Conservation (phyloP, 208 protist genomes). For the Leishmania turanica region DNA sequence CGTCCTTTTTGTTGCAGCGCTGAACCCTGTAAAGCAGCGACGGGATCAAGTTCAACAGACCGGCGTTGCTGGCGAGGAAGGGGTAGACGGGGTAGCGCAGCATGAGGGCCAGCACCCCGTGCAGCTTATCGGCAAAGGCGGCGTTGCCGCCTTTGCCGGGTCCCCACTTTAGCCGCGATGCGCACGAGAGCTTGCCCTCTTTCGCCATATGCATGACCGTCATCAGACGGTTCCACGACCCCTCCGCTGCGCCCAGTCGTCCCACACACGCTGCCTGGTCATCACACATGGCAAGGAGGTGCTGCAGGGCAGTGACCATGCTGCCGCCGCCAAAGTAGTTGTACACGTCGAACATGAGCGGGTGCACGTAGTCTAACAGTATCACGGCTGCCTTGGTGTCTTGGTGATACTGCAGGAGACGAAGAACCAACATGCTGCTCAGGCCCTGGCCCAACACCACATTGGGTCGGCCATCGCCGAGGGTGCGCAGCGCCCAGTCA, state of each 20-base stretch:
- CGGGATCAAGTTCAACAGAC: constrained; percentile 43
- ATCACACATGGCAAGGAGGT: constrained; percentile 47
- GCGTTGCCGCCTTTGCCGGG: not conserved
- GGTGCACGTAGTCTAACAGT: constrained; percentile 43
- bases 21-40: constrained; percentile 73
- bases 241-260: constrained; percentile 48
- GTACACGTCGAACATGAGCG: constrained; percentile 33
- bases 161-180: constrained; percentile 41
- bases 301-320: constrained; percentile 44
- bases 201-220: constrained; percentile 35
- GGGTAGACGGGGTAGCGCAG: constrained; percentile 41
- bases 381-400: constrained; percentile 34
- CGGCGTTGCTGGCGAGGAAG: constrained; percentile 23
- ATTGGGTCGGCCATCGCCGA: constrained; percentile 40
- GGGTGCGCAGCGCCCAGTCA: constrained; percentile 33
- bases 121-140: constrained; percentile 29
- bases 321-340: constrained; percentile 33
- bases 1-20: constrained; percentile 45
- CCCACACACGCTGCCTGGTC: constrained; percentile 33
- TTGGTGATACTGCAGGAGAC: constrained; percentile 25
- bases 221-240: constrained; percentile 39
- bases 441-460: constrained; percentile 57
- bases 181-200: constrained; percentile 45
- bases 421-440: constrained; percentile 41
- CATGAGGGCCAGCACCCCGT: constrained; percentile 37